Conservation (phyloP, 768 basidiomycete species). For the Russula griseocarnosa region DNA sequence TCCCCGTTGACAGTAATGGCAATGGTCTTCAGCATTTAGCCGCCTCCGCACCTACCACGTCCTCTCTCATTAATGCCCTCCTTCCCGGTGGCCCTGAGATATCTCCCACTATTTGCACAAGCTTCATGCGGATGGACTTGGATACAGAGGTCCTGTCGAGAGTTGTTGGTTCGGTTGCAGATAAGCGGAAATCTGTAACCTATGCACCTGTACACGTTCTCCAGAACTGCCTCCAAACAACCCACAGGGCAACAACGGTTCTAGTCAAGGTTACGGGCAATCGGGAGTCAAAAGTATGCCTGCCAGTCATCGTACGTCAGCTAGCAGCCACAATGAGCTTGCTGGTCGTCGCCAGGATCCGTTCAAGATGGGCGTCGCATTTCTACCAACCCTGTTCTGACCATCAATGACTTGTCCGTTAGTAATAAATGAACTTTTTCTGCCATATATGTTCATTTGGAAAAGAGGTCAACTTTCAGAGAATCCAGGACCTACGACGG, state of each 20-base stretch:
- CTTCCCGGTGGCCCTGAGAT: no score
- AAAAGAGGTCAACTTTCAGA: no score
- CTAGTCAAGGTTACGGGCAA: no score
- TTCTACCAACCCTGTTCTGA: conserved; percentile 64
- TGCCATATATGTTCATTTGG: no score
- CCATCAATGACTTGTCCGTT: conserved; percentile 45
- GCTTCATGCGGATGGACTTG: conserved; percentile 43
- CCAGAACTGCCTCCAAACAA: conserved; percentile 48
- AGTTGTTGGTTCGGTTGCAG: conserved; percentile 62
- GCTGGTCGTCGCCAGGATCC: no score
- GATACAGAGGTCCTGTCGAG: conserved; percentile 62
- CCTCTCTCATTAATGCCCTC: conserved; percentile 70
- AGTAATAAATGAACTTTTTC: no score
- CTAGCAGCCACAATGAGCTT: no score
- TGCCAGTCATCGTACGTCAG: no score
- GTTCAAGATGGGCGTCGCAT: no score
- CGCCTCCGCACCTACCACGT: conserved; percentile 85
- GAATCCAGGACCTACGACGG: no score
- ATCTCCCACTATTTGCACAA: conserved; percentile 37
- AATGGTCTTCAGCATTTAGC: conserved; percentile 67
- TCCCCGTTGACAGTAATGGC: conserved; percentile 57
- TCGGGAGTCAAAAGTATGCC: no score
- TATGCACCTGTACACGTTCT: conserved; percentile 76
- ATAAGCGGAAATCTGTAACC: conserved; percentile 84
- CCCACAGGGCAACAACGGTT: no score